These are phyloP conservation scores for Penicillium sp. DNA, from an alignment of 2,329 filamentous ascomycete genomes.

Conservation along the genomic window DNA sequence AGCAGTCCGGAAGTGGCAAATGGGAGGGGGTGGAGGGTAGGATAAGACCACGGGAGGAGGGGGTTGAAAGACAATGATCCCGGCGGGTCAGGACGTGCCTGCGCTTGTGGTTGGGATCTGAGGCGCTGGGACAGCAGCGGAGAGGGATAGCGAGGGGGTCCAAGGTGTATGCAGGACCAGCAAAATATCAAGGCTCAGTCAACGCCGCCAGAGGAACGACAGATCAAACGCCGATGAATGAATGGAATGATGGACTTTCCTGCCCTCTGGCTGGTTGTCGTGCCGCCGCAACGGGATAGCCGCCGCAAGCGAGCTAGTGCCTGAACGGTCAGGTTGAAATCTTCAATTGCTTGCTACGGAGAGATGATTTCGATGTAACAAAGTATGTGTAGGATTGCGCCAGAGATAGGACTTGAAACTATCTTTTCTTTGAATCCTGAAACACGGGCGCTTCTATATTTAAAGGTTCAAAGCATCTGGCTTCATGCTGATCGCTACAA, in stretches of 20 bases:
- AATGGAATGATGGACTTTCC: slow-evolving; percentile 36
- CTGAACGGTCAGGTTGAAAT: slow-evolving; percentile 19
- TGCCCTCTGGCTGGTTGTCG: slow-evolving; percentile 41
- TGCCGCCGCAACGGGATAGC: slow-evolving; percentile 43
- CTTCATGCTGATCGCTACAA: slow-evolving; percentile 2
- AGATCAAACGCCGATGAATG: slow-evolving; percentile 26
- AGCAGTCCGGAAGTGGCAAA: slow-evolving; percentile 6
- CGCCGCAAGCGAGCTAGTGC: slow-evolving; percentile 40
- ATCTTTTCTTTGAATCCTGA: too few species aligned
- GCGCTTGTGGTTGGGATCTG: slow-evolving; percentile 14
- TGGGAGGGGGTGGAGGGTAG: slow-evolving; percentile 17
- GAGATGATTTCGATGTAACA: background rate
- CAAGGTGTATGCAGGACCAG: slow-evolving; percentile 10
- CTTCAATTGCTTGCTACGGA: background rate
- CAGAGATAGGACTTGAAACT: too few species aligned
- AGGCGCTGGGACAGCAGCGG: slow-evolving; percentile 10
- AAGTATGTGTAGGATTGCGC: too few species aligned
- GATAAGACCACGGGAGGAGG: slow-evolving; percentile 23
- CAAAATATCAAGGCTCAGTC: slow-evolving; percentile 13
- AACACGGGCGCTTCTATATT: too few species aligned
- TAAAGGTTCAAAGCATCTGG: background rate
- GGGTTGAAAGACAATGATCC: slow-evolving; percentile 25
- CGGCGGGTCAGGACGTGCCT: slow-evolving; percentile 25
- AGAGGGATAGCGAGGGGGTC: slow-evolving; percentile 3
- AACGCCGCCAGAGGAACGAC: slow-evolving; percentile 16